Conservation (phyloP, 768 basidiomycete genomes). For the Lactarius trivialis region DNA sequence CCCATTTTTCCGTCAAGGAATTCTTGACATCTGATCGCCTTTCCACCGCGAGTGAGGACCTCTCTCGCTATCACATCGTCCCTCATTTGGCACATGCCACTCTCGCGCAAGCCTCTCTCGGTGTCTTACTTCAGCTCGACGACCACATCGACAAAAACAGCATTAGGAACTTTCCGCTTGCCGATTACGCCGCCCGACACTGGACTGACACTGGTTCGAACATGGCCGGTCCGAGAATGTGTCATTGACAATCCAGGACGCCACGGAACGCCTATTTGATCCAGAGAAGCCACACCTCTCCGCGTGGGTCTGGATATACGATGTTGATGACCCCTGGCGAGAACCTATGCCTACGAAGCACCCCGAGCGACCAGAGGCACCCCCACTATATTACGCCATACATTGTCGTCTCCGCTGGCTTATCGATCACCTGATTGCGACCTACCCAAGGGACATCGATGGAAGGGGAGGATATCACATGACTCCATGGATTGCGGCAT, state of each 20-base stretch:
- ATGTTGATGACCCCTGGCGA: neutral
- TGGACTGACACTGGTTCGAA: neutral
- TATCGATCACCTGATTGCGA: neutral
- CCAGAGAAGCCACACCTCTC: neutral
- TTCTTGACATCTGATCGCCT: conserved; percentile 1
- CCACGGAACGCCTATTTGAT: neutral
- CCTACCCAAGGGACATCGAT: neutral
- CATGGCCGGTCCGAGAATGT: neutral
- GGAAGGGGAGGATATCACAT: neutral
- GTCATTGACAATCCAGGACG: neutral
- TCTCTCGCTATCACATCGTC: conserved; percentile 1
- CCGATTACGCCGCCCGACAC: neutral
- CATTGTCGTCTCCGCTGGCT: neutral
- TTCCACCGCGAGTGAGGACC: neutral
- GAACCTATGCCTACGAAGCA: neutral
- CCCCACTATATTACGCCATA: neutral
- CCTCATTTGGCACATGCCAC: neutral
- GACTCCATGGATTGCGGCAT: neutral
- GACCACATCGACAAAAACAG: neutral
- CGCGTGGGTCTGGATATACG: neutral
- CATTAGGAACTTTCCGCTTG: neutral
- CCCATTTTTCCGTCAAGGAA: conserved; percentile 12
- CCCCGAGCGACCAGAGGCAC: neutral
- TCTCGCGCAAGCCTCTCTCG: neutral
- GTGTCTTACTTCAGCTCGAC: neutral